Evolutionary conservation across 2,329 filamentous ascomycete genomes (phyloP).

Genomic region (Alternaria conjuncta): DNA sequence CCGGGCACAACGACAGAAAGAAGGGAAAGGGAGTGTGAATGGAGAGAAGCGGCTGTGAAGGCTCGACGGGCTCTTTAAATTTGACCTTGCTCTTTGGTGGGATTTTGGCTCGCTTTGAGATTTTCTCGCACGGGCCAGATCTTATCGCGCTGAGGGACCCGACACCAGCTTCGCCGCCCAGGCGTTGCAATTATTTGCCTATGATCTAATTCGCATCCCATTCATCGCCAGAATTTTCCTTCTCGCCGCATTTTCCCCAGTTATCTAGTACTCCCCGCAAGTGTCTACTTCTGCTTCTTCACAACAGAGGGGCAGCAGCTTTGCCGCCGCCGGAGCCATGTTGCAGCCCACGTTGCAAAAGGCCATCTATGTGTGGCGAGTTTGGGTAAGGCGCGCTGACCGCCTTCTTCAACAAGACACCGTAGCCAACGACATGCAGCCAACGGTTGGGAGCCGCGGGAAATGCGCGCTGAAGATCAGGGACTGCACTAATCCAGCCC

Average conservation of each 20-base stretch:
- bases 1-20: conserved; percentile 34
- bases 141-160: conserved; percentile 2
- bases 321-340: conserved; percentile 9
- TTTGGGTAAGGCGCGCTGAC: conserved; percentile 30
- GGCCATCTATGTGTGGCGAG: conserved; percentile 31
- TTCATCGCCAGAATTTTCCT: conserved; percentile 15
- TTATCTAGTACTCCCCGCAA: neutral
- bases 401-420: conserved; percentile 24
- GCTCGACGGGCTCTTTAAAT: conserved; percentile 30
- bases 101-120: conserved; percentile 22
- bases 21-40: conserved; percentile 36
- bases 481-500: conserved; percentile 10
- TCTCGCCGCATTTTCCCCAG: conserved; percentile 19
- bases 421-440: conserved; percentile 14
- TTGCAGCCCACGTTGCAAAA: conserved; percentile 26
- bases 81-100: conserved; percentile 13
- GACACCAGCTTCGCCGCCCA: neutral
- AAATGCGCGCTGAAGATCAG: conserved; percentile 24
- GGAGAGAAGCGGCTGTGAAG: conserved; percentile 19
- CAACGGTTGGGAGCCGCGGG: conserved; percentile 17
- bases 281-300: neutral
- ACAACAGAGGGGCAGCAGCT: neutral
- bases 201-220: conserved; percentile 10
- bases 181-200: conserved; percentile 1
- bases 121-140: conserved; percentile 17